Base-by-base conservation (phyloP, 768 basidiomycete species). In the Holtermannia corniformis region DNA sequence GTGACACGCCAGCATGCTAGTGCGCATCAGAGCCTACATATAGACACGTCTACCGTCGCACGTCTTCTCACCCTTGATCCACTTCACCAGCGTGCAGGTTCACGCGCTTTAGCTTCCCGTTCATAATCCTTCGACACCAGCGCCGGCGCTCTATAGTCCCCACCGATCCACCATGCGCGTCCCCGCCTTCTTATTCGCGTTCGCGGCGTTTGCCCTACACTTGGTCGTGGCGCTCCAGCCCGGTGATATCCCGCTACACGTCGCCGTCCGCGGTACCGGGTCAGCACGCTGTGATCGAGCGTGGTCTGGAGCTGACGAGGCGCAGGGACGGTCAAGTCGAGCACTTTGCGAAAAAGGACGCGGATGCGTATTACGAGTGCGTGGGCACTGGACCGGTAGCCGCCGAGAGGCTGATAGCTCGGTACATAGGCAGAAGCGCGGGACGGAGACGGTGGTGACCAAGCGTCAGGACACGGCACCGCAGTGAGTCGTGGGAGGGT, bases 341-440 rank as follows among this genome's bases (percentile, higher is more conserved):
- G 41, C 57, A 59, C 41, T 59, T 59, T 49, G 54, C 51, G 50
- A 32, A 50, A 22, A 32, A 45, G 44, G 57, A 59, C 54, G 50
- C 25, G 16, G 46, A 44, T 7, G 50, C 44, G 19, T 44, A 52
- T 44, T 32, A 51, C 41, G 45, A 28, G 51, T 37, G 16, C 32
- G 32, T 37, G 10, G 10, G n/a, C 40, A 47, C 28, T 46, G 32
- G 7, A 2, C 3, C 19, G 25, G 16, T 19, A 10, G 20, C 40
- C 23, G n/a, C 22, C 16, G 10, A 28, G 20, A 13, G 2, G 21
- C 41, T 11, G 44, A 14, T 21, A 41, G 21, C 10, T 19, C 32
- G 44, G 43, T 27, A 12, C 10, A 16, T 12, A 40, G 5, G 21
- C 23, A 7, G 14, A 54, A 54, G 40, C 52, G 52, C 20, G 51